Evolutionary conservation across 257 asterid genomes (phyloP).

Genomic region (Scutellaria baicalensis): DNA sequence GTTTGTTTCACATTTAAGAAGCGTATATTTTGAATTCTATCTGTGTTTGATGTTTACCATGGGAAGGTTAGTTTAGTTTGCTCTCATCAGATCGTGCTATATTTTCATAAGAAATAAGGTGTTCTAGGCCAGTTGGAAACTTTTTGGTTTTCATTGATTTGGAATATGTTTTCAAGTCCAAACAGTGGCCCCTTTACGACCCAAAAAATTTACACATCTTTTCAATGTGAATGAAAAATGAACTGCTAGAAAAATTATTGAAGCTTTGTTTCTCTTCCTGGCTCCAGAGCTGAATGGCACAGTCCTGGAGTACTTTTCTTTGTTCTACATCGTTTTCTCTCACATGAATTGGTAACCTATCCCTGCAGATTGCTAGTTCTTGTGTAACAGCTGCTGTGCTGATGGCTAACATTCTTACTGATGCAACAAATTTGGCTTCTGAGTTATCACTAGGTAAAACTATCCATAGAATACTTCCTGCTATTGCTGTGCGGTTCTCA

Average conservation of each 20-base stretch:
- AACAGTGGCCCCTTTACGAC: background rate
- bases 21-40: background rate
- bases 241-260: background rate
- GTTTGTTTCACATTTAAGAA: background rate
- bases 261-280: background rate
- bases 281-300: background rate
- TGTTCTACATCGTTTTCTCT: background rate
- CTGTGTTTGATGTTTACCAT: background rate
- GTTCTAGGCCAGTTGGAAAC: background rate
- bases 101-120: background rate
- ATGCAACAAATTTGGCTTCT: conserved; percentile 41
- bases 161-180: background rate
- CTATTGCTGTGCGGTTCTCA: background rate
- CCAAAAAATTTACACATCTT: background rate
- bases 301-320: background rate
- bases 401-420: conserved; percentile 70
- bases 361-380: conserved; percentile 64
- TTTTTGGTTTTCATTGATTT: background rate
- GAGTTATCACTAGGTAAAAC: conserved; percentile 57
- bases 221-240: background rate
- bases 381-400: conserved; percentile 76
- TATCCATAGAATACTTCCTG: conserved; percentile 8
- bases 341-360: background rate
- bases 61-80: background rate
- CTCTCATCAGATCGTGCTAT: background rate